Base-by-base conservation (phyloP, 306 rosid species). In the Gastrolobium bilobum region DNA sequence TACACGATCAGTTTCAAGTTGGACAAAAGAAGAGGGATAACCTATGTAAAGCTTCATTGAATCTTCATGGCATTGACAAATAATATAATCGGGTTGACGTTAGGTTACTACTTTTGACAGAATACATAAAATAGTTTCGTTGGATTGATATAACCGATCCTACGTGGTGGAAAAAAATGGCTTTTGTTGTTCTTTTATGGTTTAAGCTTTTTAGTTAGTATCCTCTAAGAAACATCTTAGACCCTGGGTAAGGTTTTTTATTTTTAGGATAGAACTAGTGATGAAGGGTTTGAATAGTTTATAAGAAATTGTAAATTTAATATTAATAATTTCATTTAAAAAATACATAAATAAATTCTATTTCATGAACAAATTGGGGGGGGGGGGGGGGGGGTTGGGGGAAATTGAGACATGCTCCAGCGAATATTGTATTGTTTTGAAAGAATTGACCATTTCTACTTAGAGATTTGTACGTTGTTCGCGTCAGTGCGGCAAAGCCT, bases 61-160 rank as follows among this genome's bases (percentile, higher is more conserved):
- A 73, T 40, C 7, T 73, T 31, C 57, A 30, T 42, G 68, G 10
- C 42, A 10, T 57, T 54, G 53, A 58, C 68, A 57, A 73, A 7
- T 62, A 56, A 42, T 38, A 31, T n/a, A 14, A 5, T 44, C 35
- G 14, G 15, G 4, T 34, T 11, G 4, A 34, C 11, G 20, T 59
- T 73, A 58, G 43, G 8, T 56, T 40, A 56, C 6, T 10, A 31
- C 40, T 30, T 8, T 53, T 6, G 33, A 53, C 20, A 33, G 29
- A 53, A 20, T 20, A 20, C 26, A 20, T 20, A 20, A 20, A 20
- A 20, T 20, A 20, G 26, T 20, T 20, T 20, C 26, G 26, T 20
- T 20, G 26, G 26, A 20, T 20, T 20, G 26, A 20, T 20, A 20
- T 20, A 20, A 20, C 26, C 26, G 26, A 20, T 20, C 26, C 26